Percentiles rank a stretch among this genome's conserved stretches.
Evolutionary conservation across 2,329 filamentous ascomycete species (phyloP).

Genomic region (Chrysosporium keratinophilum): DNA sequence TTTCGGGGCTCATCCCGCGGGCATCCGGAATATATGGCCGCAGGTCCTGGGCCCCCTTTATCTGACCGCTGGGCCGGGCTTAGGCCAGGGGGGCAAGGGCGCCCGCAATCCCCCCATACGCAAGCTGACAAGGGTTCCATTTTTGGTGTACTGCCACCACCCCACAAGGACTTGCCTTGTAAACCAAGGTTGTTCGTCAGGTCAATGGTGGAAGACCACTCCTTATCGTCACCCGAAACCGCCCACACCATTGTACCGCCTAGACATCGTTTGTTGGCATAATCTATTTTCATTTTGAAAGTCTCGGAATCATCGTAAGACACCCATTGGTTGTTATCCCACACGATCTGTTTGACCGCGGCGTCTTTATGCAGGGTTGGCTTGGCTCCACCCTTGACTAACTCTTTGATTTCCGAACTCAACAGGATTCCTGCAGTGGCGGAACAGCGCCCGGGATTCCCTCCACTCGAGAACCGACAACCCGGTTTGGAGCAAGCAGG

Average conservation of each 20-base stretch:
- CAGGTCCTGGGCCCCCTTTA: too few species aligned
- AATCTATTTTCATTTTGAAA: constrained; percentile 26
- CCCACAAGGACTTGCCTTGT: too few species aligned
- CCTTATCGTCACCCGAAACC: background rate
- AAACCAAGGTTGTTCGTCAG: too few species aligned
- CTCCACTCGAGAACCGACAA: constrained; percentile 18
- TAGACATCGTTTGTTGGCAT: constrained; percentile 27
- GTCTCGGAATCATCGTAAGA: constrained; percentile 34
- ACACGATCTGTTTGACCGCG: constrained; percentile 26
- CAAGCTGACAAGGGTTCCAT: too few species aligned
- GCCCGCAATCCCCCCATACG: too few species aligned
- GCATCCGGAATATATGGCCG: too few species aligned
- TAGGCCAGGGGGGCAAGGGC: too few species aligned
- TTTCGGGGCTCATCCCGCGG: too few species aligned
- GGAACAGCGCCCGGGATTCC: constrained; percentile 17
- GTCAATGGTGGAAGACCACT: too few species aligned
- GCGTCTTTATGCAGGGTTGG: constrained; percentile 22
- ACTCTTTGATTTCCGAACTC: constrained; percentile 11
- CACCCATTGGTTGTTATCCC: constrained; percentile 36
- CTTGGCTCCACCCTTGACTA: constrained; percentile 19
- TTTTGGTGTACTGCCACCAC: too few species aligned
- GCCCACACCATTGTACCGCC: constrained; percentile 20
- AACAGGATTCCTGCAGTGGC: constrained; percentile 26
- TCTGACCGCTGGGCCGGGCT: too few species aligned
- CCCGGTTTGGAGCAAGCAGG: constrained; percentile 18